Base-by-base conservation (phyloP, 768 basidiomycete species). In the Dioszegia crocea region DNA sequence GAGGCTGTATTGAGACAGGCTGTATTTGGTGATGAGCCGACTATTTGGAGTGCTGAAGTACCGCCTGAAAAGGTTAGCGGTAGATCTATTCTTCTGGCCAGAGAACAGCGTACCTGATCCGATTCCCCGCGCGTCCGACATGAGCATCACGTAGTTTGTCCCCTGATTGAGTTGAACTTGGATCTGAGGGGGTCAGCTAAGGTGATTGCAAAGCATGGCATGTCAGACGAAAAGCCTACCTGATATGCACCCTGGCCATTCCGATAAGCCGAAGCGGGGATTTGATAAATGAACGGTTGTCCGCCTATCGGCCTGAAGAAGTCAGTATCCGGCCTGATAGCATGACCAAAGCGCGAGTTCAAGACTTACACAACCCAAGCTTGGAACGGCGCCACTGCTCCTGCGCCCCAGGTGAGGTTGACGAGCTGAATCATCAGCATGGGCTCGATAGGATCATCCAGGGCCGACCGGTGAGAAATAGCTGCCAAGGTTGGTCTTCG, bases 111-210 rank as follows among this genome's bases (percentile, higher is more conserved):
- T 41, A 69, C 67, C 71, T 1, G 57, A 61, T 4, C 63, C 66
- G 12, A 65, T 27, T 3, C 68, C 67, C 17, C 52, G 21, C 3
- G 26, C 65, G 57, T 73, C 71, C 5, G 60, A 60, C 65, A 73
- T 67, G n/a, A 61, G 57, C 39, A 68, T 65, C 16, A 66, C 62
- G 44, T 73, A 73, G 39, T 65, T 58, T n/a, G 52, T 51, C 0
- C 61, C 65, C 23, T 54, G 44, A 19, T 51, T 41, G n/a, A 68
- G 43, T 36, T 73, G 71, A 0, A 73, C 53, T 41, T 63, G 53
- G 23, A 73, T 63, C 71, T 70, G 38, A 19, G 23, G 44, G 19
- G 30, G 8, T 41, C 27, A 12, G 4, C 26, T 27, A 46, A 48
- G 11, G 44, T n/a, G n/a, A n/a, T n/a, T n/a, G n/a, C n/a, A n/a